Conservation (phyloP, 2,329 filamentous ascomycete species). For the Aspergillus texensis region DNA sequence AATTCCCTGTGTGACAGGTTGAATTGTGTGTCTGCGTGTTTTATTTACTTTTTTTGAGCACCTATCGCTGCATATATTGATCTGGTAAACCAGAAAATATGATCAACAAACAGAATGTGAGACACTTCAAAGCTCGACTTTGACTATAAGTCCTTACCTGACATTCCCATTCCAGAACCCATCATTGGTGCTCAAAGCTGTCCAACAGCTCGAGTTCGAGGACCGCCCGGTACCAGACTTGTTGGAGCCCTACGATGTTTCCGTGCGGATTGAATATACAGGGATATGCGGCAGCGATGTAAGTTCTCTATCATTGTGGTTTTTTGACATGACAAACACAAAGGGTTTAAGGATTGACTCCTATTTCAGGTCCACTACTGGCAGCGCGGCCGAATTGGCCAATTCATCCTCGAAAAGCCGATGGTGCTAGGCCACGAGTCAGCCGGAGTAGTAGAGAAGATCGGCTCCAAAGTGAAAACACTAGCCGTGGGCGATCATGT, state of each 20-base stretch:
- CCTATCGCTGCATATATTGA: background rate
- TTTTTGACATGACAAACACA: background rate
- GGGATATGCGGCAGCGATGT: constrained; percentile 88
- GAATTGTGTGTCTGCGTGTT: background rate
- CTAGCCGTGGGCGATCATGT: constrained; percentile 71
- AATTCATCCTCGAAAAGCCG: constrained; percentile 48
- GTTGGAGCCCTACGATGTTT: constrained; percentile 70
- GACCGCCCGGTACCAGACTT: constrained; percentile 74
- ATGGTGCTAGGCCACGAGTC: constrained; percentile 70
- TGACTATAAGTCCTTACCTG: background rate
- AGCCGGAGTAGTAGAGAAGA: constrained; percentile 63
- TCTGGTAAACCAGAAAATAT: background rate
- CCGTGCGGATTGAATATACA: constrained; percentile 80
- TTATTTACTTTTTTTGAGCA: background rate
- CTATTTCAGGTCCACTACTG: constrained; percentile 48
- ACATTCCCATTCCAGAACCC: constrained; percentile 63
- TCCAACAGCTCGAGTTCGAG: constrained; percentile 71
- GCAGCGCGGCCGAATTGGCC: constrained; percentile 49
- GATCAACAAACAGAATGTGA: background rate
- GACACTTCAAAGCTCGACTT: background rate
- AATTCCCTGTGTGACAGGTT: background rate
- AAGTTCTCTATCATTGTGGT: constrained; percentile 25
- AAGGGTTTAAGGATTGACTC: background rate
- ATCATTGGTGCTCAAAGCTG: constrained; percentile 80
- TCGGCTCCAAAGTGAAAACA: constrained; percentile 61